Evolutionary conservation across 2,329 filamentous ascomycete species (phyloP), one percentile per base, ranked within the genome.

Genomic region (Ascochyta rabiei): DNA sequence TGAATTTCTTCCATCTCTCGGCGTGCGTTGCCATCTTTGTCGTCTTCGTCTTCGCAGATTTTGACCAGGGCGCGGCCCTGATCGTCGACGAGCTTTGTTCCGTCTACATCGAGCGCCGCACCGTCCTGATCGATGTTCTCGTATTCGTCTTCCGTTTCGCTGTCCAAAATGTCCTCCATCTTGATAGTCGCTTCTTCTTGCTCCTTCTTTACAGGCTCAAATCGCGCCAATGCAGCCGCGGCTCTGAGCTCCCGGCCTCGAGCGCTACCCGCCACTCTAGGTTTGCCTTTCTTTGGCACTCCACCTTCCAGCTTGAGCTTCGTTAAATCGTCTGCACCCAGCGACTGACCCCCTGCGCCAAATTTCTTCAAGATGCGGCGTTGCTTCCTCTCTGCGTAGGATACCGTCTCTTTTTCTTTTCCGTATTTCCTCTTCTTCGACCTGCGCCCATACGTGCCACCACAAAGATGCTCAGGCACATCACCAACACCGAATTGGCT

Each of bases 361-460:
- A 95, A 93, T 72, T 91, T 93, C 74, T 84, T 91, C 61, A 85
- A 75, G 40, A 91, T 91, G 48, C 86, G 82, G 59, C 85, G 81
- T 70, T 91, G 86, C 71, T 91, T 88, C 65, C 83, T 82, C 75
- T 93, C 89, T 40, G 87, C 86, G 72, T 91, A 91, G 6, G 82
- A 86, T 26, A 87, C 64, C 39, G 79, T 75, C 24, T 80, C 77
- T 63, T 76, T 78, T 44, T 82, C 75, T 28, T 69, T 72, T 2
- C 57, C 62, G 4, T 63, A 73, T 65, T 74, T 62, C 54, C 82
- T 83, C 48, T 82, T 79, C 69, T 85, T 87, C 19, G 75, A 76
- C 53, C 79, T 77, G 65, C 81, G 79, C 34, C 81, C 76, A 70
- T 89, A 96, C 3, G 90, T 92, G 2, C 91, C 91, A 59, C 91